Base-by-base conservation (phyloP, 164 flowering plant genomes). In the Protea cynaroides region DNA sequence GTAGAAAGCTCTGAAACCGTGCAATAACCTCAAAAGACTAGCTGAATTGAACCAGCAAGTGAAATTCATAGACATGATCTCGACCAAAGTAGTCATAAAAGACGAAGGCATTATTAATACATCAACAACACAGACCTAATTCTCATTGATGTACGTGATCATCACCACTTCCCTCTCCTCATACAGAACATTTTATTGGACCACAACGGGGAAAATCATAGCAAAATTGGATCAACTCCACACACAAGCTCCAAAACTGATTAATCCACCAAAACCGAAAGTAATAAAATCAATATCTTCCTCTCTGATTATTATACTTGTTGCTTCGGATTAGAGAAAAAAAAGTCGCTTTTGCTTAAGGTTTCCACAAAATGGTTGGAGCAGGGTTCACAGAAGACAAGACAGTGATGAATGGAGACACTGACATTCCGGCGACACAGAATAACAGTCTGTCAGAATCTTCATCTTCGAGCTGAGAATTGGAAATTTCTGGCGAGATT, bases 341-440 rank as follows among this genome's bases (percentile, higher is more conserved):
- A 67, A 60, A 65, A 58, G 36, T 58, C 50, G 44, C 56, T 56
- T 59, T 62, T 29, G 59, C 63, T 62, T 59, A 58, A 62, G 44
- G 60, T 64, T 67, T 58, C 18, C 51, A 44, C 34, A 25, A 56
- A n/a, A 10, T 19, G 40, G 49, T 50, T 51, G 40, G 44, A 50
- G 60, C 61, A 56, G 47, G 53, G 34, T 82, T 83, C 92, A 74
- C 74, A 10, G 14, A 40, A 40, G 14, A 9, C 46, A 40, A 4
- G 46, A 40, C 4, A 10, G 5, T 29, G 34, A 29, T 6, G 13
- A 8, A 40, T 6, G 46, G 14, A 40, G 46, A 40, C 8, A 40
- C 46, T 1, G 14, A 40, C 46, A 40, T 40, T 40, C 9, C 2
- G 46, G 46, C 46, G 14, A 40, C 34, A 29, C 34, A 29, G 46